Evolutionary conservation across 331 rosid species (phyloP), one percentile per base, ranked within the genome.

Genomic region (Stylosanthes scabra): DNA sequence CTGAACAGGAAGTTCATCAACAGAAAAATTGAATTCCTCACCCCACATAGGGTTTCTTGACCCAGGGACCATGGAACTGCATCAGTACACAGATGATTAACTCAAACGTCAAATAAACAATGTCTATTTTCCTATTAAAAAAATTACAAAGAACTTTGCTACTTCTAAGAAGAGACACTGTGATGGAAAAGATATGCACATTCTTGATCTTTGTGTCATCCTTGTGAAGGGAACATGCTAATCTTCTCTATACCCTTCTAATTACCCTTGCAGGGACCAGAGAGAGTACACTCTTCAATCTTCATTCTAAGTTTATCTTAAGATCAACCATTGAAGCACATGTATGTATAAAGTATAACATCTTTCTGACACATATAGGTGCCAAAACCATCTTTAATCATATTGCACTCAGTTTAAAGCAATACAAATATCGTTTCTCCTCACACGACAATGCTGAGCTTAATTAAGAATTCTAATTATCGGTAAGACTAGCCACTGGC

Each of bases 1-100:
- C 99, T 91, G 85, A 47, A 88, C 99, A 62, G 99, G 99, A 75
- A 94, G 96, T 86, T 94, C 97, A 63, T 94, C 96, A 60, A 90
- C 97, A 66, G 92, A 83, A 86, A 94, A 94, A 87, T 94, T 87
- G 81, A 94, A 94, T 82, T 90, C 99, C 87, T 94, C 99, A 3
- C 97, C 99, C 99, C 99, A 94, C 99, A 91, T 85, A 62, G 99
- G 99, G 87, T 94, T 94, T 89, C 99, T 91, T 76, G 97, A 94
- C 83, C 99, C 97, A 67, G 99, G 99, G 83, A 94, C 90, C 99
- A 94, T 94, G 65, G 99, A 94, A 80, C 99, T 94, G 90, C 89
- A 81, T 45, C 59, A 29, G 27, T 47, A 79, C 70, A 74, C 79
- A 85, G 46, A 66, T 74, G 74, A 55, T 71, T 55, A 65, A 64